Base-by-base conservation (phyloP, 345 rosid genomes). In the Orychophragmus violaceus region DNA sequence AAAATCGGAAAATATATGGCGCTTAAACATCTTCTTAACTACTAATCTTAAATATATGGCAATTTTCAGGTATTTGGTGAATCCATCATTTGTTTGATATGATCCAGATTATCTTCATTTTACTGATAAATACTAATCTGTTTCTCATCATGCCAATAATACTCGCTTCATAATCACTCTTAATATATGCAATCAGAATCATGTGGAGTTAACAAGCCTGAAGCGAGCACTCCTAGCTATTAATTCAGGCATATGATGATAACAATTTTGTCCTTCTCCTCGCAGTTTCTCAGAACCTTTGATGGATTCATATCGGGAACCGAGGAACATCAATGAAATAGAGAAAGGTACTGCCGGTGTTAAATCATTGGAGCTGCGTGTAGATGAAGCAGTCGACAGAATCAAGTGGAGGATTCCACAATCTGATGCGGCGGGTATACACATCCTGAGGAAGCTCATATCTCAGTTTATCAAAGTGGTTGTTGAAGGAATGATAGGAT, bases 401-500 rank as follows among this genome's bases (percentile, higher is more conserved):
- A 81, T 86, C 66, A 81, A 65, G 74, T 86, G 89, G 89, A 82
- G 79, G 69, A 81, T 87, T 64, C 80, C 88, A 27, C 77, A 72
- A 51, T 74, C 84, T 44, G 83, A 76, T 62, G 16, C 46, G 11
- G 82, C 65, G 54, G 76, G 81, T 76, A 78, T 83, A 68, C 81
- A 69, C 52, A 46, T 84, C 69, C 71, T 88, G 71, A 86, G 86
- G 78, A 93, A 86, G 80, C 66, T 93, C 53, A 76, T 85, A 39
- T 87, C 97, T 54, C 86, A 70, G 57, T 87, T 94, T 77, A 84
- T 94, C 65, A 90, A 94, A 85, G 99, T 90, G 79, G 87, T 94
- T 61, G 95, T 94, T 41, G 96, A 90, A 73, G 99, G 97, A 66
- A 94, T 90, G 99, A 85, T 94, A 70, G 97, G 99, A 79, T 94